Conservation (phyloP, 148 eudicot species). For the Fagopyrum esculentum region DNA sequence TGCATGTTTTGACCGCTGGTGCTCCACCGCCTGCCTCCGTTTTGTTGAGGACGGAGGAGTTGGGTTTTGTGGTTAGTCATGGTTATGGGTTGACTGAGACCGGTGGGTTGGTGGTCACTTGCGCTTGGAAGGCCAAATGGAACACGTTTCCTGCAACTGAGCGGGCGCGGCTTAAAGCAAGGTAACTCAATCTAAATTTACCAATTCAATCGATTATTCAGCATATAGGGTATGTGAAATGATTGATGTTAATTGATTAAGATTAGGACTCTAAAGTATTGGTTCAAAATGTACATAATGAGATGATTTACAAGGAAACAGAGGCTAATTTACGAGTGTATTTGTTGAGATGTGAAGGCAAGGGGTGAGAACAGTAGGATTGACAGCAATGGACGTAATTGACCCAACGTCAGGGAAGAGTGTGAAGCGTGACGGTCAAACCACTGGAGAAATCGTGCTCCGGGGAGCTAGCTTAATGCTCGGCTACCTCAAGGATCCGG, state of each 20-base stretch:
- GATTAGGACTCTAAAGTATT: neutral
- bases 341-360: neutral
- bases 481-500: constrained; percentile 23
- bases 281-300: no score
- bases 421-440: constrained; percentile 18
- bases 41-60: constrained; percentile 4
- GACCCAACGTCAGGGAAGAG: neutral
- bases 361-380: constrained; percentile 18
- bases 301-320: no score
- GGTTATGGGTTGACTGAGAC: constrained; percentile 27
- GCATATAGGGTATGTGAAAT: neutral
- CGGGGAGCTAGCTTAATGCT: constrained; percentile 16
- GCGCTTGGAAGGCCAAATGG: constrained; percentile 23
- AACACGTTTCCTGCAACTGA: constrained; percentile 6
- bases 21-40: constrained; percentile 18
- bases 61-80: constrained; percentile 20
- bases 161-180: constrained; percentile 10
- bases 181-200: neutral
- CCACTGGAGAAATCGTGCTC: constrained; percentile 21
- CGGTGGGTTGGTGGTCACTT: constrained; percentile 11
- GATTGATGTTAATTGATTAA: neutral
- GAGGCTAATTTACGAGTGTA: neutral
- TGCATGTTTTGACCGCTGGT: constrained; percentile 20
- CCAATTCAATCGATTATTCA: neutral
- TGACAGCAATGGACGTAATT: constrained; percentile 12